Conservation (phyloP, 805 yeast genomes). For the Soucietia sequanensis region DNA sequence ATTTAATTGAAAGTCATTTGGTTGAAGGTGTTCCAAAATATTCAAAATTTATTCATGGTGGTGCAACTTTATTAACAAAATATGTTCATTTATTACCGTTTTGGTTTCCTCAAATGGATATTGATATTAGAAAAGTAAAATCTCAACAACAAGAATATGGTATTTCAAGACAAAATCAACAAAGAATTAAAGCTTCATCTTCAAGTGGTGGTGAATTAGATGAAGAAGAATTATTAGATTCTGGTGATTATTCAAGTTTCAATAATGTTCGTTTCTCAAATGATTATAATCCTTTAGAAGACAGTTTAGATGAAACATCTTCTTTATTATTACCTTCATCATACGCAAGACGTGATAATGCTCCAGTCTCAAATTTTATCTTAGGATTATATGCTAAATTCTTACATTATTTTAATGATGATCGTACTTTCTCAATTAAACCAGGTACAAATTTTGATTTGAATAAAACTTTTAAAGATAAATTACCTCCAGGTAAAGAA, state of each 20-base stretch:
- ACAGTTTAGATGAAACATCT: constrained; percentile 48
- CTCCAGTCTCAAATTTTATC: constrained; percentile 34
- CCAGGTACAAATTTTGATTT: constrained; percentile 45
- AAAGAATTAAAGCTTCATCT: constrained; percentile 27
- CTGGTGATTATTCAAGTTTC: constrained; percentile 24
- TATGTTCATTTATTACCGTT: constrained; percentile 84
- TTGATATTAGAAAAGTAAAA: constrained; percentile 89
- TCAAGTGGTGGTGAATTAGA: constrained; percentile 65
- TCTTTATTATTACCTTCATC: constrained; percentile 42
- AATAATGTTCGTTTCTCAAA: constrained; percentile 43
- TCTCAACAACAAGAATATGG: constrained; percentile 53
- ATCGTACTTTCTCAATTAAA: constrained; percentile 44
- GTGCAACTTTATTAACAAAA: constrained; percentile 87
- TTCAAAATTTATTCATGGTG: constrained; percentile 96
- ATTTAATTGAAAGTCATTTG: constrained; percentile 83
- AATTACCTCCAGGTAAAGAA: constrained; percentile 84
- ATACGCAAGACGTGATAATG: constrained; percentile 20
- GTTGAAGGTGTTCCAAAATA: constrained; percentile 99
- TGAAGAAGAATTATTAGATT: constrained; percentile 57
- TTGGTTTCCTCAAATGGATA: constrained; percentile 97
- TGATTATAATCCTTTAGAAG: constrained; percentile 46
- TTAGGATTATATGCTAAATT: constrained; percentile 32
- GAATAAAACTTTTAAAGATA: constrained; percentile 45
- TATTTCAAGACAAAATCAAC: constrained; percentile 47
- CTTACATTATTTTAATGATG: constrained; percentile 43